Base-by-base conservation (phyloP, 2,329 filamentous ascomycete genomes). In the Lomentospora prolificans region DNA sequence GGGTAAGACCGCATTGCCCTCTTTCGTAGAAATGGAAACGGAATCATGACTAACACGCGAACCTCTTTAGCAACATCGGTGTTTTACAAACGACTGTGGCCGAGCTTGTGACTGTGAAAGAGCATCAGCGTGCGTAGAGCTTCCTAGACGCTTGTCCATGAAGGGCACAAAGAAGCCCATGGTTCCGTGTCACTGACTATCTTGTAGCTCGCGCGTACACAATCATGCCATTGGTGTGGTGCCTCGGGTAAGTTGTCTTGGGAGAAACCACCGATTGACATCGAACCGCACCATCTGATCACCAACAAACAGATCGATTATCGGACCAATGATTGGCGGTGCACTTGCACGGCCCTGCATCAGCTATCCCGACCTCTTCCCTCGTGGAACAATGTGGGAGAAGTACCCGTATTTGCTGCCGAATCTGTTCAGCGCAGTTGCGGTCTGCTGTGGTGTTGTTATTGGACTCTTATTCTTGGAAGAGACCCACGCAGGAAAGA, bases 181-280 rank as follows among this genome's bases (percentile, higher is more conserved):
- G n/a, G n/a, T n/a, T n/a, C n/a, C n/a, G n/a, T n/a, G n/a, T 28
- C 3, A 19, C 3, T 70, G 61, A 74, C 63, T 46, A 51, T 54
- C 55, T 55, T 55, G 57, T 59, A 90, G 87, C 91, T 62, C 89
- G 89, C 63, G 94, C 92, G 52, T 99, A 95, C 72, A 90, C 92
- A 10, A 91, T 97, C 62, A 96, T 99, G 90, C 94, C 94, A 5
- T 90, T 96, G 67, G 89, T 97, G 25, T 99, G 94, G 94, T 96
- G 91, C 67, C 79, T 99, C 65, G 94, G 94, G 77, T 89, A 75
- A 72, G 77, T 25, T 17, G 19, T 41, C n/a, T 44, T 8, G 14
- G 3, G 17, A 9, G 41, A 4, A 27, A 9, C 9, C 50, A 53
- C 25, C 31, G 17, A 9, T 9, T 30, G 27, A 3, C 5, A 33